These are phyloP conservation scores for Acer negundo DNA, from an alignment of 345 rosid genomes.

Conservation along the genomic window DNA sequence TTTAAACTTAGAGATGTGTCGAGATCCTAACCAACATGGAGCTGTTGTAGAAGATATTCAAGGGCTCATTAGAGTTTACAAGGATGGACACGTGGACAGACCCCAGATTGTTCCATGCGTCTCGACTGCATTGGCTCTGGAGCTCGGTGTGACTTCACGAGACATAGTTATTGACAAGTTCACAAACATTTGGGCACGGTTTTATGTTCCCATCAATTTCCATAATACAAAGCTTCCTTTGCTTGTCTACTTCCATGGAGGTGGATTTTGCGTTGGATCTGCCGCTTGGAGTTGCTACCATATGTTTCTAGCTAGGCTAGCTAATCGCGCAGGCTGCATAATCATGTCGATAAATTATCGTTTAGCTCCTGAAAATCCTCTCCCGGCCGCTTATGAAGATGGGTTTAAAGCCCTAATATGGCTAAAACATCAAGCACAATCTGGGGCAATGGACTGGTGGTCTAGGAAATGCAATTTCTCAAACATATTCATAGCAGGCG, in stretches of 20 bases:
- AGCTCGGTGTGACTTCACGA: conserved; percentile 46
- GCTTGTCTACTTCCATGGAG: conserved; percentile 68
- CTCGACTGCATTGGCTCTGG: conserved; percentile 37
- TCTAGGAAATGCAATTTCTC: conserved; percentile 37
- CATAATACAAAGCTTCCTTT: conserved; percentile 47
- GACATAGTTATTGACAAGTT: conserved; percentile 54
- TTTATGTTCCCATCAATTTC: conserved; percentile 48
- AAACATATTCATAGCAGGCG: conserved; percentile 57
- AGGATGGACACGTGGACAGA: conserved; percentile 72
- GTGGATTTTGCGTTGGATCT: conserved; percentile 67
- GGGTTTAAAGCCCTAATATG: conserved; percentile 56
- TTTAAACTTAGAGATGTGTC: conserved; percentile 19
- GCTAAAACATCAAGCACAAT: conserved; percentile 44
- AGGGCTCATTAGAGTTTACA: conserved; percentile 66
- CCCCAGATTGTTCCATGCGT: conserved; percentile 50
- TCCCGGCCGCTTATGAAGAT: conserved; percentile 69
- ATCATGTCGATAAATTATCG: conserved; percentile 59
- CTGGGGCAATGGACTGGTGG: conserved; percentile 33
- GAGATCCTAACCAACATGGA: conserved; percentile 36
- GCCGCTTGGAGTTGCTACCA: conserved; percentile 71
- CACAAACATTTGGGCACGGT: conserved; percentile 64
- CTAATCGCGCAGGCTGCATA: conserved; percentile 42
- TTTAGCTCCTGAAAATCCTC: conserved; percentile 63
- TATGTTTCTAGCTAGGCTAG: conserved; percentile 47
- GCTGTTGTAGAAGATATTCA: conserved; percentile 52